Evolutionary conservation across 2,329 filamentous ascomycete species (phyloP).

Genomic region (Pseudogymnoascus sp.): DNA sequence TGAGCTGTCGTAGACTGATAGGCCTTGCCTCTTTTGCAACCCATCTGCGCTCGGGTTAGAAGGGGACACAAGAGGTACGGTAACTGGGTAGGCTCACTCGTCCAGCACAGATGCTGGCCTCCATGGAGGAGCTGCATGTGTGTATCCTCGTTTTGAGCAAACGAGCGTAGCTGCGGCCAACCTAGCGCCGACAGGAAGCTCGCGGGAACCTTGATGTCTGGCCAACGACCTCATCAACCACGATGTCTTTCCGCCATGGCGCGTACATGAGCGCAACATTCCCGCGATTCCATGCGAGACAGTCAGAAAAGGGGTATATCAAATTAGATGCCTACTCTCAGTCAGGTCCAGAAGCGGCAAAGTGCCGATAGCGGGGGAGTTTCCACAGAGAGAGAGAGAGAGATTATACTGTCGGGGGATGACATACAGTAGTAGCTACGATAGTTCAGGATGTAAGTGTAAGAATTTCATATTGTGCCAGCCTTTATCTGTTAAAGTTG

Average conservation of each 20-base stretch:
- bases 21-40: constrained; percentile 85
- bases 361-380: neutral
- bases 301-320: neutral
- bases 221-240: constrained; percentile 23
- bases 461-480: neutral
- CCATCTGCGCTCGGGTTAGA: constrained; percentile 55
- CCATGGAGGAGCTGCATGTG: constrained; percentile 41
- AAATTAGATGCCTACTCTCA: neutral
- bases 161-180: neutral
- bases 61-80: neutral
- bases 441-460: neutral
- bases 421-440: constrained; percentile 3
- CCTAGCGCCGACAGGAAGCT: neutral
- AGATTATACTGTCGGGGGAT: neutral
- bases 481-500: neutral
- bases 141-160: constrained; percentile 10
- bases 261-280: constrained; percentile 31
- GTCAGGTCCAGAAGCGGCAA: neutral
- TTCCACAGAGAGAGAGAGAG: neutral
- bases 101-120: constrained; percentile 58
- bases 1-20: constrained; percentile 93
- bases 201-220: neutral
- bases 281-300: constrained; percentile 28
- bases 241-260: constrained; percentile 26
- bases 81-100: constrained; percentile 43